Evolutionary conservation across 2,329 filamentous ascomycete species (phyloP).

Genomic region (Trichocomaceae sp.): DNA sequence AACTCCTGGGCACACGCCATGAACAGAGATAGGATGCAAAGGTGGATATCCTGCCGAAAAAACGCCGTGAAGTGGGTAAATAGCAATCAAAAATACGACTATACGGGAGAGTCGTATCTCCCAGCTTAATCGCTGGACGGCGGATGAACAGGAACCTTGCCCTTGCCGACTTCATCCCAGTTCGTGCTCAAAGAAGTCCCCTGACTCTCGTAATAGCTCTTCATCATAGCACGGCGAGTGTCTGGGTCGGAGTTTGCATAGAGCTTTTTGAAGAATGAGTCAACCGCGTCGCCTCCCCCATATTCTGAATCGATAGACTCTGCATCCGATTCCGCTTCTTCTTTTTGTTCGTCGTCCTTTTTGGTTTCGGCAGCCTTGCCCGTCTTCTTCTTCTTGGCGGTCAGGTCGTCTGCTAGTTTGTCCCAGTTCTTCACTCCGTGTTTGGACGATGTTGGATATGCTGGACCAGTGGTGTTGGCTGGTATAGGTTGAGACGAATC

Average conservation of each 20-base stretch:
- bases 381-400: constrained; percentile 33
- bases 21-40: background rate
- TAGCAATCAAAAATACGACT: background rate
- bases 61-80: background rate
- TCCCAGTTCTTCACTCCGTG: constrained; percentile 90
- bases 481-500: constrained; percentile 15
- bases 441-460: constrained; percentile 82
- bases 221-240: constrained; percentile 90
- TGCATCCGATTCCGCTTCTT: constrained; percentile 51
- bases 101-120: background rate
- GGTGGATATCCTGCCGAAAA: background rate
- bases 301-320: constrained; percentile 37
- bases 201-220: constrained; percentile 90
- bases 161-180: constrained; percentile 72
- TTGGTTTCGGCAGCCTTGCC: constrained; percentile 20
- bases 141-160: constrained; percentile 53
- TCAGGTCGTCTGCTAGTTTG: constrained; percentile 55
- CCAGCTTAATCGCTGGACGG: constrained; percentile 19
- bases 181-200: constrained; percentile 88
- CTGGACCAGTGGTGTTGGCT: constrained; percentile 36
- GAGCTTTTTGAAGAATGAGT: constrained; percentile 83
- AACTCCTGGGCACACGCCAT: background rate
- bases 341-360: constrained; percentile 25
- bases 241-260: constrained; percentile 73
- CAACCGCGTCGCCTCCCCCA: constrained; percentile 56